Evolutionary conservation across 2,329 filamentous ascomycete species (phyloP), one percentile per base, ranked within the genome.

Genomic region (Ambrosiella xylebori): DNA sequence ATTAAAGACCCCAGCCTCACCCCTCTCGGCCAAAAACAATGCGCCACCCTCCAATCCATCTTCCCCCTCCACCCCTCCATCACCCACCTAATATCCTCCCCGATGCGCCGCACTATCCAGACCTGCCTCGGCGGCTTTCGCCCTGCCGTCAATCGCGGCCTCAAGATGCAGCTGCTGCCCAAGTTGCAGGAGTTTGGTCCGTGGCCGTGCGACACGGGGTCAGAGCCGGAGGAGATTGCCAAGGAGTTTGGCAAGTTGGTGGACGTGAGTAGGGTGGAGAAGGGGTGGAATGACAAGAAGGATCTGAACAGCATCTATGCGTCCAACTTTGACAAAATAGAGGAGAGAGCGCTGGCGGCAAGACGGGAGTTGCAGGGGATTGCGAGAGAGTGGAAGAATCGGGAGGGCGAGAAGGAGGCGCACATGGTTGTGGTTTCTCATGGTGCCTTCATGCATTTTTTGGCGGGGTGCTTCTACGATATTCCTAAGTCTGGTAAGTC

Each of bases 1-100:
- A 73, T 95, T 45, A 82, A 68, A n/a, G 90, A 96, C 66, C 89
- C 90, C 1, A 73, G 80, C 60, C 78, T 95, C 57, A 95, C 90
- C 1, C 74, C 79, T 0, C 74, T 83, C n/a, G 90, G 90, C 64
- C 75, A 83, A 66, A 65, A 80, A 61, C 88, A 96, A 76, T 94
- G 88, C 71, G 72, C 69, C 35, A 68, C 70, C 13, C 81, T 95
- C 45, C 70, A 76, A 64, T 66, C 73, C 37, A 61, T 64, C 17
- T 95, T 94, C 67, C 79, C 85, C 8, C 70, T 78, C 68, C 83
- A 86, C 66, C 71, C 74, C 61, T 70, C 75, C 44, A 72, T 93
- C 65, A 83, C 84, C 3, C 76, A 85, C 63, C 76, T 95, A 11
- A 77, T 89, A 19, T 82, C 88, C 44, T 93, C 87, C 0, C 88